Percentiles rank a stretch among this genome's conserved stretches.
These are phyloP conservation scores for Coemansia sp. DNA, from an alignment of 192 early-diverging fungal species.

Conservation along the genomic window DNA sequence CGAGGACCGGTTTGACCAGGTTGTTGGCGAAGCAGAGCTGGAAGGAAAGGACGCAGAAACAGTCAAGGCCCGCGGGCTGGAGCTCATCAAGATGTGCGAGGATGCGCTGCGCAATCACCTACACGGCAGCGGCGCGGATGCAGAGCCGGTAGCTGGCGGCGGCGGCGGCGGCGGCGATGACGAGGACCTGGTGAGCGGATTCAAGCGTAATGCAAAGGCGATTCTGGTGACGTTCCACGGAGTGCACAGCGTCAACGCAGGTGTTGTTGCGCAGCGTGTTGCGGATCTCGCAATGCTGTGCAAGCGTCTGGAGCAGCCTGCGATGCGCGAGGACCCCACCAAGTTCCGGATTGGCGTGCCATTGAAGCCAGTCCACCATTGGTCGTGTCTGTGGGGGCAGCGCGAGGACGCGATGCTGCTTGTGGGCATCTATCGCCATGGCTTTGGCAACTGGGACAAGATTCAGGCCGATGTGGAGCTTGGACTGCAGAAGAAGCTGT, in stretches of 20 bases:
- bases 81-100: constrained; percentile 59
- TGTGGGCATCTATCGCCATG: constrained; percentile 90
- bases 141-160: constrained; percentile 18
- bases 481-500: constrained; percentile 86
- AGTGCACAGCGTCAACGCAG: constrained; percentile 83
- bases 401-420: constrained; percentile 96
- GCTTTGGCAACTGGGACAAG: constrained; percentile 87
- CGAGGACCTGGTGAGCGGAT: constrained; percentile 47
- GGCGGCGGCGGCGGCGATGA: constrained; percentile 32
- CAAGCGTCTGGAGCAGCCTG: constrained; percentile 58
- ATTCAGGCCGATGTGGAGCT: constrained; percentile 81
- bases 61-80: constrained; percentile 47
- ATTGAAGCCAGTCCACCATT: constrained; percentile 83
- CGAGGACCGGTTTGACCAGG: constrained; percentile 75
- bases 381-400: constrained; percentile 84
- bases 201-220: constrained; percentile 66
- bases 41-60: constrained; percentile 62
- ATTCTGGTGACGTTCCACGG: constrained; percentile 76
- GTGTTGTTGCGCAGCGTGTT: constrained; percentile 71
- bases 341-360: constrained; percentile 78
- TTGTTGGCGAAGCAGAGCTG: constrained; percentile 80
- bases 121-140: constrained; percentile 31
- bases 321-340: constrained; percentile 53
- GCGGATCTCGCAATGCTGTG: constrained; percentile 71
- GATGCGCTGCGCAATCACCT: constrained; percentile 56